Percentiles rank a stretch among this genome's conserved stretches.
Evolutionary conservation across 306 rosid genomes (phyloP).

Genomic region (Mimosa bimucronata): DNA sequence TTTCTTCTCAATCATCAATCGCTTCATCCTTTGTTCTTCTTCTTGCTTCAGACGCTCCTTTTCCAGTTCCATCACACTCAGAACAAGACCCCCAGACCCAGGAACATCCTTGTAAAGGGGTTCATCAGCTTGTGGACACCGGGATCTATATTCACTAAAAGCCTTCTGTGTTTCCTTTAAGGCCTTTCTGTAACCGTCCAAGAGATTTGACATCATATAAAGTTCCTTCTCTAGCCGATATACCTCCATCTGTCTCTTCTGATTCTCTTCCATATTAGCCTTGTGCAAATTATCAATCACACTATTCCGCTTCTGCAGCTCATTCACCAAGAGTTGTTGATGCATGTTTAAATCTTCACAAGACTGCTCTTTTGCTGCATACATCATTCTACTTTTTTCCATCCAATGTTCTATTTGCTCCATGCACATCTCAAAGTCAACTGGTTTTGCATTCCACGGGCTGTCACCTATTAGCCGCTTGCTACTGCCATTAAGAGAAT

Average conservation of each 20-base stretch:
- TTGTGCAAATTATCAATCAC: conserved; percentile 63
- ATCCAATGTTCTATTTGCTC: conserved; percentile 66
- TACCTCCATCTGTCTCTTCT: conserved; percentile 63
- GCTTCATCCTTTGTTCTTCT: conserved; percentile 72
- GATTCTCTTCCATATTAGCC: conserved; percentile 68
- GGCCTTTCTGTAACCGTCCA: conserved; percentile 83
- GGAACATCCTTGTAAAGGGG: conserved; percentile 91
- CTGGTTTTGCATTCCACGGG: conserved; percentile 58
- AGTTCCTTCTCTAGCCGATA: conserved; percentile 80
- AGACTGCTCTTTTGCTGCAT: conserved; percentile 64
- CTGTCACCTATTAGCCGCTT: conserved; percentile 72
- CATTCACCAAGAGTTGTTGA: conserved; percentile 62
- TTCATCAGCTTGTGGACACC: conserved; percentile 66
- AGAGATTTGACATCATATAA: conserved; percentile 64
- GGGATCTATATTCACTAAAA: conserved; percentile 69
- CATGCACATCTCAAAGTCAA: conserved; percentile 62
- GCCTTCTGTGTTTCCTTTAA: conserved; percentile 66
- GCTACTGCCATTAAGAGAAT: conserved; percentile 57
- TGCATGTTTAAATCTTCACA: conserved; percentile 51
- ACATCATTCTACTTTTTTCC: conserved; percentile 70
- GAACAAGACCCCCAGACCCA: conserved; percentile 88
- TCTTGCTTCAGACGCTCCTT: conserved; percentile 71
- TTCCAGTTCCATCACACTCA: conserved; percentile 78
- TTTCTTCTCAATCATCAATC: conserved; percentile 50
- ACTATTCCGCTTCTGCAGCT: conserved; percentile 69